Conservation (phyloP, 306 rosid genomes). For the Lathyrus sativus region DNA sequence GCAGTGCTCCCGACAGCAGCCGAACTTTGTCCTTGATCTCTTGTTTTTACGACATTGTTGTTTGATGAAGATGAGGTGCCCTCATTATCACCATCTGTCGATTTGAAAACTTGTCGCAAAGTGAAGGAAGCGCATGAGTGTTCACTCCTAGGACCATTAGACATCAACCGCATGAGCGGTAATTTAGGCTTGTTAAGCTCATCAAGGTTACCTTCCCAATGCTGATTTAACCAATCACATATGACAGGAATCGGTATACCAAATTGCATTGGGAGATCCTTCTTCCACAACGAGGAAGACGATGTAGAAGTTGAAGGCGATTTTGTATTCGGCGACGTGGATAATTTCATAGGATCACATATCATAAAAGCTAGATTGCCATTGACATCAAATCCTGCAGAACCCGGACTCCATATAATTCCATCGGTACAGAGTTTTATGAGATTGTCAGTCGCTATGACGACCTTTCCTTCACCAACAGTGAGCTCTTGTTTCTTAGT, state of each 20-base stretch:
- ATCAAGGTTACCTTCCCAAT: conserved; percentile 98
- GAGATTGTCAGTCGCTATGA: conserved; percentile 94
- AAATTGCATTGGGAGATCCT: conserved; percentile 85
- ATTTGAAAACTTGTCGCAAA: conserved; percentile 77
- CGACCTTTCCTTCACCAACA: conserved; percentile 92
- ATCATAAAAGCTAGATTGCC: conserved; percentile 97
- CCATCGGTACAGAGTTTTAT: conserved; percentile 91
- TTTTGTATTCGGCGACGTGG: conserved; percentile 88
- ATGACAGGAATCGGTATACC: conserved; percentile 91
- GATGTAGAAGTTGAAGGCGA: conserved; percentile 83
- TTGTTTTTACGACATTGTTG: conserved; percentile 47
- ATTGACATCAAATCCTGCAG: conserved; percentile 90
- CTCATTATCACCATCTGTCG: conserved; percentile 63
- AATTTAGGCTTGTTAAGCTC: conserved; percentile 93
- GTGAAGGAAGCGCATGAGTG: conserved; percentile 91
- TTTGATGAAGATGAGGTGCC: conserved; percentile 81
- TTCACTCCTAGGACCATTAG: conserved; percentile 81
- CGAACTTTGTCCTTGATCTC: conserved; percentile 63
- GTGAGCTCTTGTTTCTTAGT: conserved; percentile 71
- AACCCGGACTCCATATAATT: conserved; percentile 79
- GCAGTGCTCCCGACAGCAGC: conserved; percentile 52
- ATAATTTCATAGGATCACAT: conserved; percentile 97
- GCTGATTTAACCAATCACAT: conserved; percentile 97
- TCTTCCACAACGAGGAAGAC: conserved; percentile 80
- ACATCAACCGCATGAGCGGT: conserved; percentile 89